Conservation (phyloP, 2,329 filamentous ascomycete species). For the Ophiognomonia clavigignenti-juglandacearum region DNA sequence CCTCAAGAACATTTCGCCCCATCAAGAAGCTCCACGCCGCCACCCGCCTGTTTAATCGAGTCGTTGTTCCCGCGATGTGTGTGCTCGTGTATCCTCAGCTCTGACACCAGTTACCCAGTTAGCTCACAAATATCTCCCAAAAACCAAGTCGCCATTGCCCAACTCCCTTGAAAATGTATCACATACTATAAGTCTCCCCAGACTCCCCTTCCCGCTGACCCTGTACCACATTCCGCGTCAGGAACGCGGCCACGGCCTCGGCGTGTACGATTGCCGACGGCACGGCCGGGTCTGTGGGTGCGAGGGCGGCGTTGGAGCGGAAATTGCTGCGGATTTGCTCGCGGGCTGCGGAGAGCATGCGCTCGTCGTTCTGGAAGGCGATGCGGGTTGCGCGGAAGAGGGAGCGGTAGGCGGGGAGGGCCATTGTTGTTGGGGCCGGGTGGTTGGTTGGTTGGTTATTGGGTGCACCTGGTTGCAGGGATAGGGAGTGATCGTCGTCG, state of each 20-base stretch:
- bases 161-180: background rate
- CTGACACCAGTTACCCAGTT: constrained; percentile 43
- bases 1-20: constrained; percentile 16
- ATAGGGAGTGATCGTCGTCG: background rate
- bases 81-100: constrained; percentile 81
- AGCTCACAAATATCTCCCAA: background rate
- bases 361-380: constrained; percentile 76
- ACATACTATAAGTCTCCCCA: constrained; percentile 56
- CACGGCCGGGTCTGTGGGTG: constrained; percentile 53
- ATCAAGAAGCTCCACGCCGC: constrained; percentile 28
- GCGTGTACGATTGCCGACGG: constrained; percentile 69
- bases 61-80: constrained; percentile 94
- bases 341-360: constrained; percentile 65
- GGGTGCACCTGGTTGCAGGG: no score
- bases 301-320: constrained; percentile 57
- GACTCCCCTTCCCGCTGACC: constrained; percentile 50
- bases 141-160: no score
- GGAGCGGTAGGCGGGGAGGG: constrained; percentile 72
- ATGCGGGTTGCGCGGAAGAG: constrained; percentile 75
- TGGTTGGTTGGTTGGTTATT: background rate
- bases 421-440: constrained; percentile 40
- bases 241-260: constrained; percentile 72
- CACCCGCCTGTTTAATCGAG: constrained; percentile 63
- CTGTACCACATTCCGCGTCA: constrained; percentile 85
- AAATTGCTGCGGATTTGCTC: constrained; percentile 71